Percentiles rank a stretch among this genome's conserved stretches.
phyloP scores from a whole-genome alignment of 352 stramenopile species.

The Globisporangium rhizosaccharum region DNA sequence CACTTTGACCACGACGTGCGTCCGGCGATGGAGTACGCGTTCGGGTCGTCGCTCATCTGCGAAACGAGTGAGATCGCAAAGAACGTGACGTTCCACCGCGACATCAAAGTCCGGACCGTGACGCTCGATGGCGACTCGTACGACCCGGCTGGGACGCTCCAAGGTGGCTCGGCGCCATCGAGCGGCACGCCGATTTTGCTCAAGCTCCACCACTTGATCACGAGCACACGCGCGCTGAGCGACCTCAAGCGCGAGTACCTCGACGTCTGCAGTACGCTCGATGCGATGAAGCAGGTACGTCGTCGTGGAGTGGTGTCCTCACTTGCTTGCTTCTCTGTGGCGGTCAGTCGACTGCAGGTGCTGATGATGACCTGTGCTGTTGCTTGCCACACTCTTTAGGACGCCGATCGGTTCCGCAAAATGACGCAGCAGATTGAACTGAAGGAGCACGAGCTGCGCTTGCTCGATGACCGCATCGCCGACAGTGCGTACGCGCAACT shows the following conservation, averaged over 20 bases:
- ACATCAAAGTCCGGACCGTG: slow-evolving; percentile 95
- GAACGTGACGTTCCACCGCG: slow-evolving; percentile 80
- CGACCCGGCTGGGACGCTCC: slow-evolving; percentile 96
- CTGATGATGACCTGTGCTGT: neutral
- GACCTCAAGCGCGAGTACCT: slow-evolving; percentile 69
- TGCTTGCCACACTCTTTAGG: slow-evolving; percentile 19
- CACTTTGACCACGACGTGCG: slow-evolving; percentile 94
- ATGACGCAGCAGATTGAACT: slow-evolving; percentile 76
- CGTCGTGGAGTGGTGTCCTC: too few species aligned
- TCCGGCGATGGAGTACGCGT: slow-evolving; percentile 97
- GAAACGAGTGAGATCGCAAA: slow-evolving; percentile 91
- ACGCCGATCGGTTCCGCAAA: slow-evolving; percentile 67
- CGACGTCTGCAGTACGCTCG: slow-evolving; percentile 45
- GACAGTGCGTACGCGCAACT: slow-evolving; percentile 76
- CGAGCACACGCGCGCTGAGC: slow-evolving; percentile 53
- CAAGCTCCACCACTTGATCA: slow-evolving; percentile 79
- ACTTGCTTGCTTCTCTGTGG: neutral
- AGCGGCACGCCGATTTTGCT: slow-evolving; percentile 71
- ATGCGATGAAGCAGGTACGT: slow-evolving; percentile 66
- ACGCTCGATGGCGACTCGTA: slow-evolving; percentile 98
- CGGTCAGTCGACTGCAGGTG: neutral
- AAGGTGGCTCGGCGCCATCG: slow-evolving; percentile 83
- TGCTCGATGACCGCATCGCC: slow-evolving; percentile 78
- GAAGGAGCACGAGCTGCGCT: slow-evolving; percentile 73
- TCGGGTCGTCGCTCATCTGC: slow-evolving; percentile 98